Evolutionary conservation across 805 yeast genomes (phyloP).

Genomic region (Wickerhamiella alocasiicola): DNA sequence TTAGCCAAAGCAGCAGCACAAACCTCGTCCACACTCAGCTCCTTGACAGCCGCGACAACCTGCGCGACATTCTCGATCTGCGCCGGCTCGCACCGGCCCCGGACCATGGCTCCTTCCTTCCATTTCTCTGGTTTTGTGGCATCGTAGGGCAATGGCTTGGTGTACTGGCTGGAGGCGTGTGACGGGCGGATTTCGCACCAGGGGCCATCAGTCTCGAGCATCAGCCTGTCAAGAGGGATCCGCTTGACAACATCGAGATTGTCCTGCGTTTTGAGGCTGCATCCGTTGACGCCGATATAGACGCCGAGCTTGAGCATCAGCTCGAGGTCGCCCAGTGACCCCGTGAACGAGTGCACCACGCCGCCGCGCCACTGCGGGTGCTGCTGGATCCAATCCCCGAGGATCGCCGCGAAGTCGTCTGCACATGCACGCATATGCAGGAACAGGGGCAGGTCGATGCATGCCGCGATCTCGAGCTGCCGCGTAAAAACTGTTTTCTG

Average conservation of each 20-base stretch:
- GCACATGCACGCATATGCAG: constrained; percentile 82
- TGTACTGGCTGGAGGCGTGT: constrained; percentile 56
- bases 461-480: constrained; percentile 54
- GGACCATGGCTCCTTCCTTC: constrained; percentile 38
- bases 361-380: constrained; percentile 38
- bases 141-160: constrained; percentile 40
- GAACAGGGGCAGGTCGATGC: constrained; percentile 59
- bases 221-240: constrained; percentile 58
- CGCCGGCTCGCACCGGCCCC: constrained; percentile 89
- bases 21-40: constrained; percentile 33
- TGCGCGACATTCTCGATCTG: constrained; percentile 69
- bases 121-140: constrained; percentile 53
- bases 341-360: constrained; percentile 96
- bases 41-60: constrained; percentile 42
- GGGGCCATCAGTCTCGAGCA: constrained; percentile 94
- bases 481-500: constrained; percentile 56
- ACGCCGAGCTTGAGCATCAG: constrained; percentile 46
- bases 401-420: constrained; percentile 56
- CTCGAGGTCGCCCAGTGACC: constrained; percentile 50
- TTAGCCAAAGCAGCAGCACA: constrained; percentile 42
- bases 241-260: constrained; percentile 50
- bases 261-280: constrained; percentile 71
- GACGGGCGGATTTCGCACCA: constrained; percentile 92
- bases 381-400: constrained; percentile 46
- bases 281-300: constrained; percentile 80